These are phyloP conservation scores for Candida sanyaensis DNA, from an alignment of 1,139 yeast genomes.

Conservation along the genomic window DNA sequence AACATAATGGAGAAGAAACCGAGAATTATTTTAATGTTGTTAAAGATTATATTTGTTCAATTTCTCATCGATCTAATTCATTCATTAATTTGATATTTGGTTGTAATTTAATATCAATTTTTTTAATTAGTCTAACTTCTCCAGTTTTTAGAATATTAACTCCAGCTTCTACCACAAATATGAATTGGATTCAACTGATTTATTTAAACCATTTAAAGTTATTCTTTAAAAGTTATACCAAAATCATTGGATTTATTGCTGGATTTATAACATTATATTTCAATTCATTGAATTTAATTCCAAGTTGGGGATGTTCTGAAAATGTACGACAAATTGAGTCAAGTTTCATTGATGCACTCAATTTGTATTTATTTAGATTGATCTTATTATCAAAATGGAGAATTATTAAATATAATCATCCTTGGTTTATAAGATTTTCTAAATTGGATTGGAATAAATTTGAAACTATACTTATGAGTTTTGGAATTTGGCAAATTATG, in stretches of 20 bases:
- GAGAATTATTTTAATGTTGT: constrained; percentile 15
- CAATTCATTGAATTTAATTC: constrained; percentile 28
- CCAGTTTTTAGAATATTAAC: constrained; percentile 26
- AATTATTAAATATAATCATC: constrained; percentile 41
- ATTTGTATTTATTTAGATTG: constrained; percentile 36
- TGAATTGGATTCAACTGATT: constrained; percentile 8
- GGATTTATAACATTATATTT: constrained; percentile 32
- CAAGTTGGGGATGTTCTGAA: constrained; percentile 24
- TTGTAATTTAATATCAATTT: constrained; percentile 40
- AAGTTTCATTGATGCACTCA: constrained; percentile 30
- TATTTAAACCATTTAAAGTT: constrained; percentile 24
- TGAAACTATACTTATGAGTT: constrained; percentile 40
- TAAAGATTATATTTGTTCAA: constrained; percentile 21
- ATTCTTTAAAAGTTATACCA: constrained; percentile 37
- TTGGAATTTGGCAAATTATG: constrained; percentile 43
- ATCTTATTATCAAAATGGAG: constrained; percentile 48
- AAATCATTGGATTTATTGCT: constrained; percentile 36
- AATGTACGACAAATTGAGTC: constrained; percentile 15
- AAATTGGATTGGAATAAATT: constrained; percentile 33
- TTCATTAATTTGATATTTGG: constrained; percentile 37
- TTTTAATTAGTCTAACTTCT: constrained; percentile 37
- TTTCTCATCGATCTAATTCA: constrained; percentile 32
- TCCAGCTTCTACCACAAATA: constrained; percentile 11
- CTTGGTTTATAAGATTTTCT: constrained; percentile 27
- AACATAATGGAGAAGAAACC: constrained; percentile 17